phyloP scores from a whole-genome alignment of 2,329 filamentous ascomycete species.

The Stachybotrys elegans region DNA sequence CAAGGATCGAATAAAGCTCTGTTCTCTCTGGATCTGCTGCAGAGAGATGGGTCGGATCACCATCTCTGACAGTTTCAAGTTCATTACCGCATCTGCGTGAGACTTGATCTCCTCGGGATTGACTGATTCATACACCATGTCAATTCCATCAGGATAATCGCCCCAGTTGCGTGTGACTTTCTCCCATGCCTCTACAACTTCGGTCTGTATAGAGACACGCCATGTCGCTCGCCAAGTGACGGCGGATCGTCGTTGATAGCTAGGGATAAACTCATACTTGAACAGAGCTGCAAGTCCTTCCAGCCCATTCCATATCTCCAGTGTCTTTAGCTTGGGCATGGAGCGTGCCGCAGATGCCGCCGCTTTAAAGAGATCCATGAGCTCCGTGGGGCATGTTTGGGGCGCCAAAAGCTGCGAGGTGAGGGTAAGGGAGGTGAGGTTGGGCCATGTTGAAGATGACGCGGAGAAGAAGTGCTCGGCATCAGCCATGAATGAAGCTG shows the following conservation, averaged over 20 bases:
- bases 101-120: background rate
- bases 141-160: background rate
- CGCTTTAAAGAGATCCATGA: conserved; percentile 16
- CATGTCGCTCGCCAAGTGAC: conserved; percentile 12
- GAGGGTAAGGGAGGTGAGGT: conserved; percentile 19
- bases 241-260: conserved; percentile 4
- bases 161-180: conserved; percentile 5
- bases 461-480: background rate
- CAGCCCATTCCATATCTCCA: conserved; percentile 28
- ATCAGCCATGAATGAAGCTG: background rate
- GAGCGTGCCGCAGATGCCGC: conserved; percentile 17
- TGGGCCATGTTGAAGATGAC: conserved; percentile 13
- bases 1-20: background rate
- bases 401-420: conserved; percentile 19
- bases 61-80: conserved; percentile 2
- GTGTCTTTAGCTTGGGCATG: conserved; percentile 24
- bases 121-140: background rate
- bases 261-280: conserved; percentile 9
- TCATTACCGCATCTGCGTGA: background rate
- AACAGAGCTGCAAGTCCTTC: conserved; percentile 17
- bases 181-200: conserved; percentile 13
- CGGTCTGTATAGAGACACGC: conserved; percentile 4
- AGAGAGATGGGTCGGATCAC: conserved; percentile 19
- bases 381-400: conserved; percentile 7
- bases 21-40: background rate